Base-by-base conservation (phyloP, 768 basidiomycete genomes). In the Leccinum olivaceopallidum region DNA sequence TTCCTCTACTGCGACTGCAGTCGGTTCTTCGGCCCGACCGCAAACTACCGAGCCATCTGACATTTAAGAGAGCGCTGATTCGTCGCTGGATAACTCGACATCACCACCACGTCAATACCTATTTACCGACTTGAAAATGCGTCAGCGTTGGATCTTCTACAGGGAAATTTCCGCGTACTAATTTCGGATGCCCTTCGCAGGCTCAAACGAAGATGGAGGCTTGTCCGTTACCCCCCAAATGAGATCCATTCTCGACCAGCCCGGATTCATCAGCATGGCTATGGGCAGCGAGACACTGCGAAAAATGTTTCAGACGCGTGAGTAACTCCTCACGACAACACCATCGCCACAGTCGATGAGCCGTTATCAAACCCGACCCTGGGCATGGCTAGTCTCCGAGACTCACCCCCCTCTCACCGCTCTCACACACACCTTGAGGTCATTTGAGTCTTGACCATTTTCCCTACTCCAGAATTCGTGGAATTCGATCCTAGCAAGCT, bases 291-390 rank as follows among this genome's bases (percentile, higher is more conserved):
- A 75, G 22, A 62, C 22, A 53, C 61, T 75, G 52, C 71, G 72
- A 42, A 9, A 39, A 4, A 75, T 73, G 72, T 73, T 75, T 49
- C 72, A 70, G 53, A 61, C 14, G 34, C 68, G 72, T 73, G 50
- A 13, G 67, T 68, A 8, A 47, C 26, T n/a, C 24, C 30, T 42
- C 34, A n/a, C 42, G n/a, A 44, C 12, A 20, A 47, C 20, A 13
- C 20, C 44, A 22, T 47, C 44, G 6, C 12, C 12, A 6, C 22
- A 47, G 44, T 47, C 44, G 20, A 47, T 13, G 44, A 47, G 44
- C 44, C 20, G 44, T 22, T 47, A 47, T 47, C 44, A 47, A 47
- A 47, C 20, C 44, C 44, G 44, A 22, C 44, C 44, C 44, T 47
- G 44, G 44, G 20, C 20, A 16, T 37, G 37, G 12, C n/a, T 47